Percentiles rank a stretch among this genome's conserved stretches.
Evolutionary conservation across 2,329 filamentous ascomycete genomes (phyloP).

Genomic region (Exophiala spinifera): DNA sequence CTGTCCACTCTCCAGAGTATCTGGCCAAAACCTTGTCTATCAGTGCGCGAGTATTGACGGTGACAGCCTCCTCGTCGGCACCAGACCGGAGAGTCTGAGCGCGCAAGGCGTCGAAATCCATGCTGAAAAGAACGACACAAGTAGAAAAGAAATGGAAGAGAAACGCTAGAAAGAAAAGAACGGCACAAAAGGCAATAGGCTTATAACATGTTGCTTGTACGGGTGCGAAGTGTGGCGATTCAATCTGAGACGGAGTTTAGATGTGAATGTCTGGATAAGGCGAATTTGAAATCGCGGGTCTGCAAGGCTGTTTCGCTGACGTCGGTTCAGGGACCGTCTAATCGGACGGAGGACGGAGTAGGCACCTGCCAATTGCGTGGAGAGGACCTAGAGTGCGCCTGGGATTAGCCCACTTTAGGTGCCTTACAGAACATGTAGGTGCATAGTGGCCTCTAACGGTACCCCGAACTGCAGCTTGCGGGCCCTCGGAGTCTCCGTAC

Average conservation of each 20-base stretch:
- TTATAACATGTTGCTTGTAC: neutral
- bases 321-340: neutral
- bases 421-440: no score
- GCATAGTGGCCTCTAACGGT: no score
- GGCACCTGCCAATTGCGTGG: no score
- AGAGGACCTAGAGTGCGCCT: neutral
- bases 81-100: constrained; percentile 82
- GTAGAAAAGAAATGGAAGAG: neutral
- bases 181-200: neutral
- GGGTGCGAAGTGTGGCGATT: neutral
- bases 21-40: constrained; percentile 97
- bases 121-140: neutral
- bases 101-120: constrained; percentile 64
- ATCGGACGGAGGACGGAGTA: no score
- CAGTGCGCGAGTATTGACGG: constrained; percentile 90
- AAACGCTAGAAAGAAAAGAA: neutral
- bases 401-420: neutral
- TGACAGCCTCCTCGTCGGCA: constrained; percentile 93
- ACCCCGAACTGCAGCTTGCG: no score
- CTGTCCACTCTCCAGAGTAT: constrained; percentile 92
- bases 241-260: neutral
- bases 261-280: neutral
- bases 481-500: no score
- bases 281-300: neutral
- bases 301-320: neutral